Evolutionary conservation across 2,329 filamentous ascomycete genomes (phyloP).

Genomic region (Talaromyces sp.): DNA sequence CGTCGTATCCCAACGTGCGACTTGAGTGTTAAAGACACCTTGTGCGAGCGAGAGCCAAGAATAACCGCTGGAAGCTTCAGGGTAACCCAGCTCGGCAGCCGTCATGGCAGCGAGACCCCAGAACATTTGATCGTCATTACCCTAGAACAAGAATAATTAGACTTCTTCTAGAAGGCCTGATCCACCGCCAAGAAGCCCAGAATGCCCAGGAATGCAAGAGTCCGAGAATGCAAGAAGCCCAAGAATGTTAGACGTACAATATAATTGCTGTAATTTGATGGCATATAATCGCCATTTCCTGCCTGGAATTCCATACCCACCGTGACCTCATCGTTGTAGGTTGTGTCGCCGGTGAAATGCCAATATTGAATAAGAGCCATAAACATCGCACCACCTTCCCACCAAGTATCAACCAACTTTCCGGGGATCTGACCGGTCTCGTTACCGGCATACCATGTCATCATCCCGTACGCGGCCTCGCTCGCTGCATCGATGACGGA

Average conservation of each 20-base stretch:
- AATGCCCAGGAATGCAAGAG: background rate
- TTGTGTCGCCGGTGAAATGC: conserved; percentile 40
- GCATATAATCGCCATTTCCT: conserved; percentile 41
- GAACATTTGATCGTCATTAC: conserved; percentile 58
- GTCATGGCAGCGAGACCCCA: conserved; percentile 57
- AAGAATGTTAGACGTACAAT: conserved; percentile 6
- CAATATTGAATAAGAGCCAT: conserved; percentile 42
- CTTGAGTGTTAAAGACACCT: conserved; percentile 71
- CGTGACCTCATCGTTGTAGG: conserved; percentile 37
- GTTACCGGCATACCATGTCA: conserved; percentile 49
- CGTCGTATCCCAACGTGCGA: conserved; percentile 64
- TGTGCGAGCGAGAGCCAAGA: conserved; percentile 56
- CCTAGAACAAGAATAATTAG: conserved; percentile 27
- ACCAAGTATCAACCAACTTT: conserved; percentile 47
- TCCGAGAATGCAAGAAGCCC: background rate
- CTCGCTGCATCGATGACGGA: conserved; percentile 48
- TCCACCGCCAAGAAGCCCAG: background rate
- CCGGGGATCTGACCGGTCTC: conserved; percentile 51
- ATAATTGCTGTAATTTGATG: conserved; percentile 34
- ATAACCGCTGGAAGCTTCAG: conserved; percentile 24
- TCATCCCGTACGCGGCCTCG: conserved; percentile 47
- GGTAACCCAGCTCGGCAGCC: conserved; percentile 49
- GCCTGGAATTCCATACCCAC: conserved; percentile 39
- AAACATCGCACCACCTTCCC: conserved; percentile 46
- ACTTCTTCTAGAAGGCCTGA: background rate